Percentiles rank a stretch among this genome's conserved stretches.
Evolutionary conservation across 2,329 filamentous ascomycete species (phyloP).

Genomic region (Lanzia echinophila): DNA sequence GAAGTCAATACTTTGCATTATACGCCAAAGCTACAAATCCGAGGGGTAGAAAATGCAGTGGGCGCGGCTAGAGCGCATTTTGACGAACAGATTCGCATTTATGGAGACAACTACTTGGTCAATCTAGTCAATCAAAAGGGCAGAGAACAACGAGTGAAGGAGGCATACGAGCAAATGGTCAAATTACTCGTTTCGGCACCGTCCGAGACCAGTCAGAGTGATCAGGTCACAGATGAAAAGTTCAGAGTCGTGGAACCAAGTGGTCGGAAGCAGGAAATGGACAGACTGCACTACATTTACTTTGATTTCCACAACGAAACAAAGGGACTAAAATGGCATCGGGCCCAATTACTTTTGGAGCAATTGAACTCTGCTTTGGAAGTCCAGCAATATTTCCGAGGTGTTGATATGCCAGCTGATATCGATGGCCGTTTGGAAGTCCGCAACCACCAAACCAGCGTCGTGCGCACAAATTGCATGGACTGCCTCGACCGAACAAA

Average conservation of each 20-base stretch:
- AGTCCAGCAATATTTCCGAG: constrained; percentile 85
- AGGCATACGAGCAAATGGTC: constrained; percentile 88
- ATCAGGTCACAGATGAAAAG: constrained; percentile 67
- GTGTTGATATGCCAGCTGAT: constrained; percentile 73
- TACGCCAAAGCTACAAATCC: constrained; percentile 81
- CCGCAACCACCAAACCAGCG: constrained; percentile 61
- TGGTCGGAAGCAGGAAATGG: constrained; percentile 54
- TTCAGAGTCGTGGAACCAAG: constrained; percentile 69
- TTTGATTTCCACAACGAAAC: constrained; percentile 99
- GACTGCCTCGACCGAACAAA: constrained; percentile 97
- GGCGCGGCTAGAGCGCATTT: constrained; percentile 82
- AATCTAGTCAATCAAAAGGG: constrained; percentile 97
- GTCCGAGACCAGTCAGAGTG: constrained; percentile 57
- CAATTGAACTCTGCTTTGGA: constrained; percentile 69
- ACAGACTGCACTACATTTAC: constrained; percentile 90
- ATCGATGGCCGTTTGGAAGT: constrained; percentile 32
- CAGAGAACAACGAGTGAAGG: constrained; percentile 81
- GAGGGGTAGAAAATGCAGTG: constrained; percentile 73
- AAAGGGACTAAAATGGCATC: constrained; percentile 89
- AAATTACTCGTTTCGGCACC: constrained; percentile 65
- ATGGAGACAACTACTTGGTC: constrained; percentile 95
- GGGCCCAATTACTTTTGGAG: constrained; percentile 79
- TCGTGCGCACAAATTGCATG: constrained; percentile 98
- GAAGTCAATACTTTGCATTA: constrained; percentile 93
- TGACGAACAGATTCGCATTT: constrained; percentile 83